phyloP scores from a whole-genome alignment of 768 basidiomycete species.

The Pleurotus tuoliensis region DNA sequence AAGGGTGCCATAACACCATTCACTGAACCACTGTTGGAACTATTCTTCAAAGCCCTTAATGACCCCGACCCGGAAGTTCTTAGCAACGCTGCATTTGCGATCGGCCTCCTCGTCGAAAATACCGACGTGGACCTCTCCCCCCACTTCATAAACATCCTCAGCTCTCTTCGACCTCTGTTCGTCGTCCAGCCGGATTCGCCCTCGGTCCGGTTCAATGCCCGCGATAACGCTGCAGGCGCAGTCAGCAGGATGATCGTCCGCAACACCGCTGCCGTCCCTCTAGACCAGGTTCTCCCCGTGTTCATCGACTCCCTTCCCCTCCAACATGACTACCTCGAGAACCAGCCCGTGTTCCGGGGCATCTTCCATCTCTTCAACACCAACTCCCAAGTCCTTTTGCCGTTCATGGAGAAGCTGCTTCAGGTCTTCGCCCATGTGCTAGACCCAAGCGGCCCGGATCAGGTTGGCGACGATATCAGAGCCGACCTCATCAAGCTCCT shows the following conservation, averaged over 20 bases:
- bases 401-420: slow-evolving; percentile 77
- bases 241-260: slow-evolving; percentile 84
- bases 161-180: slow-evolving; percentile 81
- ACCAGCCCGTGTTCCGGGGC: slow-evolving; percentile 82
- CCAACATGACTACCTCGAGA: slow-evolving; percentile 86
- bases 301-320: slow-evolving; percentile 82
- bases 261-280: slow-evolving; percentile 74
- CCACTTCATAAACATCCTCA: slow-evolving; percentile 78
- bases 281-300: slow-evolving; percentile 87
- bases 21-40: slow-evolving; percentile 75
- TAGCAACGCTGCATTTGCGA: slow-evolving; percentile 94
- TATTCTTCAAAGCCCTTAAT: slow-evolving; percentile 78
- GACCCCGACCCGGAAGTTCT: slow-evolving; percentile 91
- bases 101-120: slow-evolving; percentile 88
- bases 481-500: slow-evolving; percentile 74
- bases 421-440: slow-evolving; percentile 79
- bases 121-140: slow-evolving; percentile 74
- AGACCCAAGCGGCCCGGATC: slow-evolving; percentile 68
- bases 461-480: slow-evolving; percentile 77
- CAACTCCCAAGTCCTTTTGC: slow-evolving; percentile 65
- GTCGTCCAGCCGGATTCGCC: slow-evolving; percentile 57
- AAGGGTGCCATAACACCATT: slow-evolving; percentile 81
- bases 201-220: slow-evolving; percentile 72
- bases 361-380: slow-evolving; percentile 84
- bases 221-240: slow-evolving; percentile 96